phyloP scores from a whole-genome alignment of 306 rosid species.

The Comarum palustre region DNA sequence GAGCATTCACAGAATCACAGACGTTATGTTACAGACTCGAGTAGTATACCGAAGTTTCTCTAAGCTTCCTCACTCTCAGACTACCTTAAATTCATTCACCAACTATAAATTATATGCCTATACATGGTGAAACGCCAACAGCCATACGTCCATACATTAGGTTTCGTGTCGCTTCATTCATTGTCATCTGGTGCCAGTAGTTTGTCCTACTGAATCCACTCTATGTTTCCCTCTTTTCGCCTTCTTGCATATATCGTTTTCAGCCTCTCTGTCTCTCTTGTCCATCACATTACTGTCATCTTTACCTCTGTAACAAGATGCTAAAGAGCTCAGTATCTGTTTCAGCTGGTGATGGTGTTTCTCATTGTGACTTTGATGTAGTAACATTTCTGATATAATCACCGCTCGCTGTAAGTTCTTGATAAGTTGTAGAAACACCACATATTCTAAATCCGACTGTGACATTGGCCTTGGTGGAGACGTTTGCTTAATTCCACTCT shows the following conservation, averaged over 20 bases:
- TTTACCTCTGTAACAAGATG: neutral
- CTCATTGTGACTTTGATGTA: neutral
- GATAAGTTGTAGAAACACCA: neutral
- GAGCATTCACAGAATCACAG: neutral
- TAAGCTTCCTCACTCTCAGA: neutral
- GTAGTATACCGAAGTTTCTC: neutral
- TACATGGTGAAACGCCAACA: neutral
- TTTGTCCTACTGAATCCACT: neutral
- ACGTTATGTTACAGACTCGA: neutral
- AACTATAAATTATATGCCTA: neutral
- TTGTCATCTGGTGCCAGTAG: neutral
- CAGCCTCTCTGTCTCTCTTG: neutral
- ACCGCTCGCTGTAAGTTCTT: neutral
- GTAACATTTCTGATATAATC: neutral
- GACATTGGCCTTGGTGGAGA: neutral
- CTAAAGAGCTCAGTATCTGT: neutral
- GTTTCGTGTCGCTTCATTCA: neutral
- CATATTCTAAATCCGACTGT: conserved; percentile 1
- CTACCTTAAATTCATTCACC: neutral
- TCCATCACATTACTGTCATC: neutral
- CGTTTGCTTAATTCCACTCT: neutral
- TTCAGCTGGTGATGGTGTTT: neutral
- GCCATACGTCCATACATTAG: too few relatives aligned
- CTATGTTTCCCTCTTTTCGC: neutral
- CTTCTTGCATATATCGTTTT: neutral